These are phyloP conservation scores for Neurospora sp. DNA, from an alignment of 495 filamentous ascomycete genomes.

Conservation along the genomic window DNA sequence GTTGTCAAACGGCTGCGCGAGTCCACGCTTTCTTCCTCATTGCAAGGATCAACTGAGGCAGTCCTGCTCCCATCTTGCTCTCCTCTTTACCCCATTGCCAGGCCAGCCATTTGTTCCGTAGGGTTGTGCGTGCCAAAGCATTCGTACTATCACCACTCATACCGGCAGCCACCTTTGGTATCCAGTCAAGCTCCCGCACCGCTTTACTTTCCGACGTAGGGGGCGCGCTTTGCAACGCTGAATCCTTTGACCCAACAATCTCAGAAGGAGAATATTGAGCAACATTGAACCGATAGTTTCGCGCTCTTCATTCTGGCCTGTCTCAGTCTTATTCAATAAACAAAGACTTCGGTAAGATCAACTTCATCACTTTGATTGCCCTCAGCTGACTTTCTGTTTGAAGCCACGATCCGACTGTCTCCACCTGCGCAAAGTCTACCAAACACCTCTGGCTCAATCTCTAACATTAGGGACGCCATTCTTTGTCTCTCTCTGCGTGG, in stretches of 20 bases:
- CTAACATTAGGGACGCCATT: conserved; percentile 7
- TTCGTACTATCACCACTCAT: background rate
- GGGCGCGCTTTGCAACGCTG: background rate
- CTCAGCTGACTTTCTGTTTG: conserved; percentile 15
- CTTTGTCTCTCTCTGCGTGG: conserved; percentile 16
- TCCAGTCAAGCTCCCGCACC: background rate
- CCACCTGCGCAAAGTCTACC: conserved; percentile 9
- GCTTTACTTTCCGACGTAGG: background rate
- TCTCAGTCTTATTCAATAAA: background rate
- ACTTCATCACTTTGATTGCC: background rate
- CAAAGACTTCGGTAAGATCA: background rate
- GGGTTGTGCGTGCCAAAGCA: background rate
- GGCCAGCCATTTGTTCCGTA: background rate
- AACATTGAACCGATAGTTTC: background rate
- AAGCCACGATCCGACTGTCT: conserved; percentile 9
- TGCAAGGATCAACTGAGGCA: background rate
- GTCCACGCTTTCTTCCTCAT: background rate
- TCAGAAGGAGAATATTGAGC: background rate
- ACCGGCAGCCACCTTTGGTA: background rate
- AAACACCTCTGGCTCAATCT: conserved; percentile 10
- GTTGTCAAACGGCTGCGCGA: background rate
- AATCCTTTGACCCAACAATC: background rate
- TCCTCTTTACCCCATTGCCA: background rate
- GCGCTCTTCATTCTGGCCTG: background rate
- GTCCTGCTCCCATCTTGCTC: background rate